Evolutionary conservation across 169 alveolate species (phyloP).

Genomic region (Eimeria praecox): DNA sequence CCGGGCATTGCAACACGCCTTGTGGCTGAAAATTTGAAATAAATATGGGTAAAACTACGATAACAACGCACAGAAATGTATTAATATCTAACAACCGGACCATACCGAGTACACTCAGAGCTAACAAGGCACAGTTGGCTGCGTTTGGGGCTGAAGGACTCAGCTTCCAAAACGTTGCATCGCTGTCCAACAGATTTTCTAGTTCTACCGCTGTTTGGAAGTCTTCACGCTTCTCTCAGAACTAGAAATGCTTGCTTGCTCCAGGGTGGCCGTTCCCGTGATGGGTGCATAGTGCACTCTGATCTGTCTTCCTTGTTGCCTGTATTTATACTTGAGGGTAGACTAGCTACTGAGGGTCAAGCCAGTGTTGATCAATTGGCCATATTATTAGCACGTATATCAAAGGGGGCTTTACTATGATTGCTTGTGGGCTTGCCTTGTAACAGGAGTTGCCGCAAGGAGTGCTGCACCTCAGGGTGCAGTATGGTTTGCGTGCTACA

Average conservation of each 20-base stretch:
- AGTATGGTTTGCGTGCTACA: too few species aligned
- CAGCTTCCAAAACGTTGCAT: background rate
- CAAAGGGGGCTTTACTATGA: background rate
- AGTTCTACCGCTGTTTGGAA: background rate
- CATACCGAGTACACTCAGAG: background rate
- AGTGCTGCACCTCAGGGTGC: too few species aligned
- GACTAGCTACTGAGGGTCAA: too few species aligned
- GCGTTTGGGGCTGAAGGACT: background rate
- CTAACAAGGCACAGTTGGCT: conserved; percentile 24
- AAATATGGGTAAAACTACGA: background rate
- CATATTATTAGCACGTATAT: background rate
- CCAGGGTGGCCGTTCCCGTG: background rate
- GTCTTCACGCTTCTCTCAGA: background rate
- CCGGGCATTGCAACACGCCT: conserved; percentile 1
- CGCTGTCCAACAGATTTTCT: background rate
- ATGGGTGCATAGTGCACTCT: background rate
- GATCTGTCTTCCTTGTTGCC: too few species aligned
- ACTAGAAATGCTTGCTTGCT: background rate
- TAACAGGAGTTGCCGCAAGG: background rate
- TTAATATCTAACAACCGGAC: background rate
- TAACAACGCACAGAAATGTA: background rate
- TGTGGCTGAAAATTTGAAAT: background rate
- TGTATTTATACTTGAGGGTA: background rate
- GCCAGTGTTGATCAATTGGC: background rate
- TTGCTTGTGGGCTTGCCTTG: background rate